These are phyloP conservation scores for Claviceps spartinae DNA, from an alignment of 2,329 filamentous ascomycete genomes.

Conservation along the genomic window DNA sequence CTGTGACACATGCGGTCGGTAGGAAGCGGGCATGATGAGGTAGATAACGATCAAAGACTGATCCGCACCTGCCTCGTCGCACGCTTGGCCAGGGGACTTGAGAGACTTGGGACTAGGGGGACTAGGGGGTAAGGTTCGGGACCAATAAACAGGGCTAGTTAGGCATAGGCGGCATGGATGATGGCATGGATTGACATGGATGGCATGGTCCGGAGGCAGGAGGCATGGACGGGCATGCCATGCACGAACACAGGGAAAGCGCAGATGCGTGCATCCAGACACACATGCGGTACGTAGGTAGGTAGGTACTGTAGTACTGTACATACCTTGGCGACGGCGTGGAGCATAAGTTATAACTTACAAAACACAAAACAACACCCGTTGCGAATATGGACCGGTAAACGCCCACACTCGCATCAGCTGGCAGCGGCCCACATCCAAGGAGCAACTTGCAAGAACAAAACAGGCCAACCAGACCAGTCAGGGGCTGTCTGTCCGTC, in stretches of 20 bases:
- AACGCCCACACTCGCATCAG: not conserved
- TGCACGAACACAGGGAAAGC: not conserved
- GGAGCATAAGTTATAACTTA: not conserved
- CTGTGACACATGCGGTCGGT: conserved; percentile 6
- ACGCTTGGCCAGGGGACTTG: not conserved
- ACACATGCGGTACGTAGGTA: not conserved
- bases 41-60: conserved; percentile 11
- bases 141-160: not conserved
- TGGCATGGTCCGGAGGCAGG: not conserved
- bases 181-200: not conserved
- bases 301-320: no score
- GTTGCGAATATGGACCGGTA: no score
- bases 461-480: not conserved
- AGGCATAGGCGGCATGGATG: not conserved
- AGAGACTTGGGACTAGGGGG: no score
- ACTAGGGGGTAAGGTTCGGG: no score
- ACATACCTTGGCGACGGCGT: not conserved
- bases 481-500: not conserved
- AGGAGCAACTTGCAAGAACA: not conserved
- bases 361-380: no score
- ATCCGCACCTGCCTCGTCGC: conserved; percentile 1
- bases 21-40: conserved; percentile 12
- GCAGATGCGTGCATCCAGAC: not conserved
- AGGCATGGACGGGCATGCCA: not conserved
- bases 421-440: not conserved